A percentile compares a stretch with the other conserved stretches of the same genome.
These are phyloP conservation scores for Aspergillus unguis DNA, from an alignment of 2,329 filamentous ascomycete genomes.

Conservation along the genomic window DNA sequence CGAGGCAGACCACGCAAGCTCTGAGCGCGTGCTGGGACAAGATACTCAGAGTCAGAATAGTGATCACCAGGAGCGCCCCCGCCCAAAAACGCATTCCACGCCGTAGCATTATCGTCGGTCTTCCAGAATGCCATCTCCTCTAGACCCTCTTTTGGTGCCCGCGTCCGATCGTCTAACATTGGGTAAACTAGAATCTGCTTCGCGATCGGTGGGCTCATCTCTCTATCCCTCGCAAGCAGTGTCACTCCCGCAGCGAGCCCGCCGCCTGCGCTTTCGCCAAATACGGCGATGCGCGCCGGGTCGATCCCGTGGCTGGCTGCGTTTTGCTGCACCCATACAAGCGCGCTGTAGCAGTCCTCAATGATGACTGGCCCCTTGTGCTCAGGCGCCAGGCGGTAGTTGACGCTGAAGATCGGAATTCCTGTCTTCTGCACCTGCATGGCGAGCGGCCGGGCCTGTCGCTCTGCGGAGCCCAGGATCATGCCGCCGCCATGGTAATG, in stretches of 20 bases:
- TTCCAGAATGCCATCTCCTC: constrained; percentile 18
- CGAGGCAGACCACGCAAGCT: constrained; percentile 39
- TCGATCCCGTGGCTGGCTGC: constrained; percentile 41
- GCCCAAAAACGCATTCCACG: constrained; percentile 23
- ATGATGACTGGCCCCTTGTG: constrained; percentile 34
- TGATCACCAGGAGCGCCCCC: constrained; percentile 16
- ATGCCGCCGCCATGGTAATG: constrained; percentile 46
- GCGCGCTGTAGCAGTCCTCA: constrained; percentile 42
- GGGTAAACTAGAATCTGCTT: constrained; percentile 42
- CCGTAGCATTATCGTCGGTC: constrained; percentile 18
- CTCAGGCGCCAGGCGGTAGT: constrained; percentile 47
- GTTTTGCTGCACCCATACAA: constrained; percentile 33
- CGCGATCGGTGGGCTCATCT: constrained; percentile 30
- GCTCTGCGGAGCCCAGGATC: constrained; percentile 29
- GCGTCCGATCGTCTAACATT: constrained; percentile 42
- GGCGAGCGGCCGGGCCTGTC: constrained; percentile 24
- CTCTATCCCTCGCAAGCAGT: constrained; percentile 46
- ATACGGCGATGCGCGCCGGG: constrained; percentile 50
- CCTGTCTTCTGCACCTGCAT: constrained; percentile 24
- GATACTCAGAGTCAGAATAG: constrained; percentile 24
- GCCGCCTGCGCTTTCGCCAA: constrained; percentile 57
- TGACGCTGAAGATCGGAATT: constrained; percentile 36
- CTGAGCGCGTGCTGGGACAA: constrained; percentile 34
- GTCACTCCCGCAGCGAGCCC: constrained; percentile 55
- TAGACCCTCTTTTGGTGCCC: constrained; percentile 1